Evolutionary conservation across 2,329 filamentous ascomycete genomes (phyloP).

Genomic region (Dryadomyces sulphureus): DNA sequence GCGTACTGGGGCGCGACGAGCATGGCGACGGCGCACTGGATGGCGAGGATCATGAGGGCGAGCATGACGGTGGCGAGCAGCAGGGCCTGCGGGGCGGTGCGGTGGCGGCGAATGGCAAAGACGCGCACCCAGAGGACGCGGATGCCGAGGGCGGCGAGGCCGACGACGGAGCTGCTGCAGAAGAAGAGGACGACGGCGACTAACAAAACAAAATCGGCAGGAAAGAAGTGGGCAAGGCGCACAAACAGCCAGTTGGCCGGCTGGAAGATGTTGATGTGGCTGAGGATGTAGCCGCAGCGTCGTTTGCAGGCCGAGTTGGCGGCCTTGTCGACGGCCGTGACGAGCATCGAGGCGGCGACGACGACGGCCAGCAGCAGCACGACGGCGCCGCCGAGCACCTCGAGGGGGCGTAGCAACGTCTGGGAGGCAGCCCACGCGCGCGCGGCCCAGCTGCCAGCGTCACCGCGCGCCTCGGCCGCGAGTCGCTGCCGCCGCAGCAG

Average conservation of each 20-base stretch:
- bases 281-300: constrained; percentile 83
- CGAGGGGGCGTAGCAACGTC: constrained; percentile 73
- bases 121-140: constrained; percentile 91
- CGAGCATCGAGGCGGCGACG: constrained; percentile 82
- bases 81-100: constrained; percentile 82
- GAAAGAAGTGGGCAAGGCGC: constrained; percentile 68
- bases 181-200: constrained; percentile 71
- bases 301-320: constrained; percentile 88
- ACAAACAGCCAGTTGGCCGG: constrained; percentile 86
- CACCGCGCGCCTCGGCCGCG: constrained; percentile 66
- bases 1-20: constrained; percentile 92
- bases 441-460: constrained; percentile 61
- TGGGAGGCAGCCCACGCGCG: constrained; percentile 66
- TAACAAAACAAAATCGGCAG: constrained; percentile 83
- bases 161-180: constrained; percentile 76
- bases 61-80: constrained; percentile 84
- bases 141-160: constrained; percentile 76
- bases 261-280: constrained; percentile 79
- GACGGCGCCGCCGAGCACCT: constrained; percentile 70
- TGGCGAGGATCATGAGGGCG: constrained; percentile 73
- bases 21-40: constrained; percentile 89
- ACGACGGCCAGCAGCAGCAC: constrained; percentile 60
- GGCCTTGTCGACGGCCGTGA: constrained; percentile 91
- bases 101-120: constrained; percentile 78
- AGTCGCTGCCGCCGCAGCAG: constrained; percentile 79